phyloP scores from a whole-genome alignment of 169 alveolate species.

The Cardiosporidium cionae region DNA sequence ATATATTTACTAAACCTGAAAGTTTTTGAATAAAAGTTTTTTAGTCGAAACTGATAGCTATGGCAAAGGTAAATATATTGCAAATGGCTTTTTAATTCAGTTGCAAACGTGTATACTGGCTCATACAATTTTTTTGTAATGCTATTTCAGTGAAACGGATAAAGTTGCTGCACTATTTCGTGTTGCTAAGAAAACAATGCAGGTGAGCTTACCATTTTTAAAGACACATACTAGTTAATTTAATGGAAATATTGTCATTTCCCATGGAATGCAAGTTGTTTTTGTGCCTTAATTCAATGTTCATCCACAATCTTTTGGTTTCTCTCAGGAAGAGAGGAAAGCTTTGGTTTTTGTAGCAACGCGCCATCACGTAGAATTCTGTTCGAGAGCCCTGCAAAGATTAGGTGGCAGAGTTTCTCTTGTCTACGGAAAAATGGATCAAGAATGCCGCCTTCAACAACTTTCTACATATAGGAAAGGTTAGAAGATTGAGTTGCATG shows the following conservation, averaged over 20 bases:
- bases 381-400: conserved; percentile 45
- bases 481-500: background rate
- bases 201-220: background rate
- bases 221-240: background rate
- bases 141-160: background rate
- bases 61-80: too few species aligned
- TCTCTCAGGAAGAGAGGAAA: background rate
- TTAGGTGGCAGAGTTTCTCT: conserved; percentile 27
- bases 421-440: conserved; percentile 82
- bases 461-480: conserved; percentile 22
- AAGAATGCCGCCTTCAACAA: conserved; percentile 37
- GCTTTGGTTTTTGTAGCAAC: conserved; percentile 74
- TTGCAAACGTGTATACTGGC: too few species aligned
- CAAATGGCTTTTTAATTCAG: too few species aligned
- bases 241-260: background rate
- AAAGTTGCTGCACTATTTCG: background rate
- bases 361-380: conserved; percentile 79
- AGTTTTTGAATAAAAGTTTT: too few species aligned
- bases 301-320: too few species aligned
- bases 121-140: too few species aligned
- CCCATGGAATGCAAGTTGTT: too few species aligned
- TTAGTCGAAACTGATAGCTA: too few species aligned
- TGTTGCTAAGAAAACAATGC: background rate
- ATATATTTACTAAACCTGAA: too few species aligned
- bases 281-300: too few species aligned